A percentile compares a stretch with the other conserved stretches of the same genome.
Evolutionary conservation across 495 filamentous ascomycete species (phyloP).

Genomic region (Elaphomyces granulatus): DNA sequence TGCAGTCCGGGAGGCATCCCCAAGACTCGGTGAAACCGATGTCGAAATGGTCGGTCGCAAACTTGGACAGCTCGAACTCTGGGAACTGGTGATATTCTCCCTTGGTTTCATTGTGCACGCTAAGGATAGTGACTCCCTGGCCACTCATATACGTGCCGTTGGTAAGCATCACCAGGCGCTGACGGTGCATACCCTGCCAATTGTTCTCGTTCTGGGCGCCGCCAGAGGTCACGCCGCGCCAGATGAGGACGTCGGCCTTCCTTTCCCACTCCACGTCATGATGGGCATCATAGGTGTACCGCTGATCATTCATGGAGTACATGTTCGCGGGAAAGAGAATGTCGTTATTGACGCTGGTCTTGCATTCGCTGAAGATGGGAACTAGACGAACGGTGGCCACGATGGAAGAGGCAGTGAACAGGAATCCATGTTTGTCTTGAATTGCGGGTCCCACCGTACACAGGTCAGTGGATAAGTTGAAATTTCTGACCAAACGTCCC

Average conservation of each 20-base stretch:
- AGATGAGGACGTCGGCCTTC: constrained; percentile 43
- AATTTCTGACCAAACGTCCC: constrained; percentile 52
- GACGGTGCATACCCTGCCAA: constrained; percentile 57
- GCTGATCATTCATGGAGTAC: constrained; percentile 56
- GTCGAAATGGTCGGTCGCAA: constrained; percentile 28
- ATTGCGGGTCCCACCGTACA: constrained; percentile 42
- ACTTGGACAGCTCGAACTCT: constrained; percentile 10
- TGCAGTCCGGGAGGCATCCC: constrained; percentile 29
- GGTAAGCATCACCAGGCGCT: constrained; percentile 55
- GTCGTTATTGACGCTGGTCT: constrained; percentile 66
- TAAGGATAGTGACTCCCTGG: constrained; percentile 11
- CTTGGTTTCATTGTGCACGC: constrained; percentile 10
- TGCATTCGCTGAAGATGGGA: constrained; percentile 63
- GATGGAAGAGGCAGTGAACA: constrained; percentile 50
- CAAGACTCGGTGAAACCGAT: constrained; percentile 27
- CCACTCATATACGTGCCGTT: constrained; percentile 44
- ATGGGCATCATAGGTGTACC: constrained; percentile 46
- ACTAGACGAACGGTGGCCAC: constrained; percentile 26
- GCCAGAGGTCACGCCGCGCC: constrained; percentile 58
- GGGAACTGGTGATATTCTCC: constrained; percentile 4
- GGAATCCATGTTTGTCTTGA: constrained; percentile 50
- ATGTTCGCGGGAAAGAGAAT: constrained; percentile 63
- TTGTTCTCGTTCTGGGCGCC: constrained; percentile 48
- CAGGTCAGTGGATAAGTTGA: constrained; percentile 47
- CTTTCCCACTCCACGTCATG: constrained; percentile 35